A percentile compares a stretch with the other conserved stretches of the same genome.
Conservation (phyloP, 129 eudicot genomes). For the Saposhnikovia divaricata region DNA sequence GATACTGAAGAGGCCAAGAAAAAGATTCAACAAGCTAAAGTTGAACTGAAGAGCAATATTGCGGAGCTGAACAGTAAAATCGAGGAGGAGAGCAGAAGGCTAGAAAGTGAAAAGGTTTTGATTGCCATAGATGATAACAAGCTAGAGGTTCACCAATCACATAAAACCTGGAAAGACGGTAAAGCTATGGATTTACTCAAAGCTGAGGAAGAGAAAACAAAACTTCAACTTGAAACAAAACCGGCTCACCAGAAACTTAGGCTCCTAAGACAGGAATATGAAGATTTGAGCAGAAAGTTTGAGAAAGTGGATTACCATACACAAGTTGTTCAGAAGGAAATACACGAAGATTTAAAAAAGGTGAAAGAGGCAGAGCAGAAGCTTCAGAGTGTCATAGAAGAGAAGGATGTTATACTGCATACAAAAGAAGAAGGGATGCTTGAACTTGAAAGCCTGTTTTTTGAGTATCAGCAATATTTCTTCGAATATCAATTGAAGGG, state of each 20-base stretch:
- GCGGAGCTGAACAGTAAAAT: slow-evolving; percentile 34
- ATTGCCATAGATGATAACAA: slow-evolving; percentile 75
- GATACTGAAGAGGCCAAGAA: slow-evolving; percentile 31
- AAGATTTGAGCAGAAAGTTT: slow-evolving; percentile 27
- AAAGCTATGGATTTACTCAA: slow-evolving; percentile 83
- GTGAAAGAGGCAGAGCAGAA: slow-evolving; percentile 49
- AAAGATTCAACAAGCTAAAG: slow-evolving; percentile 41
- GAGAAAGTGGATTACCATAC: slow-evolving; percentile 31
- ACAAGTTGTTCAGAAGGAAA: slow-evolving; percentile 26
- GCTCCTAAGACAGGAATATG: slow-evolving; percentile 31
- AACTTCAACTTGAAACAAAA: slow-evolving; percentile 59
- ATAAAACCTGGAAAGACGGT: slow-evolving; percentile 45
- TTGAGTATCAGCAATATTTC: slow-evolving; percentile 39
- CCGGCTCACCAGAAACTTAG: slow-evolving; percentile 40
- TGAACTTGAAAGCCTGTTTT: slow-evolving; percentile 40
- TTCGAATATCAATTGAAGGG: no score
- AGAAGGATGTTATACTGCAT: slow-evolving; percentile 43
- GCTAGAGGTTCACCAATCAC: slow-evolving; percentile 10
- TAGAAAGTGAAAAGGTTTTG: slow-evolving; percentile 70
- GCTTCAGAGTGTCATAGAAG: slow-evolving; percentile 41
- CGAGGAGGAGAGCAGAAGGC: slow-evolving; percentile 68
- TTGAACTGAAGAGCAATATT: slow-evolving; percentile 36
- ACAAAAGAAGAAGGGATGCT: slow-evolving; percentile 46
- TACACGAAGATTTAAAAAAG: slow-evolving; percentile 28
- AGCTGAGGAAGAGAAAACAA: slow-evolving; percentile 79